phyloP scores from a whole-genome alignment of 352 stramenopile species.

The Globisporangium yorkense region DNA sequence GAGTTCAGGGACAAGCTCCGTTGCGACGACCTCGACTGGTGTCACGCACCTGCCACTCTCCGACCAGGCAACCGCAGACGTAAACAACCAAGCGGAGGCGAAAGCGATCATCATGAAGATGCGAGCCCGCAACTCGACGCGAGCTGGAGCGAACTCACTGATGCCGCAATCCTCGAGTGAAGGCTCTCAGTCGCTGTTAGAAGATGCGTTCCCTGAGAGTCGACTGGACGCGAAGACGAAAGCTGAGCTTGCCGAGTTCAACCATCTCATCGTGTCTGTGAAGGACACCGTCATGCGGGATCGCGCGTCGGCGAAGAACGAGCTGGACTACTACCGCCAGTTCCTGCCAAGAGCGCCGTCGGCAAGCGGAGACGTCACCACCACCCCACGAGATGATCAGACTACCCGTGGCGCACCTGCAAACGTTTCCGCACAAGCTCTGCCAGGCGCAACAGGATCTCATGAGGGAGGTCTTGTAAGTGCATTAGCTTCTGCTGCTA shows the following conservation, averaged over 20 bases:
- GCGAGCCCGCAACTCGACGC: constrained; percentile 16
- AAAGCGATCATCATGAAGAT: constrained; percentile 33
- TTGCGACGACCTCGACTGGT: too few relatives aligned
- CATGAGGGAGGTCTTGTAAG: neutral
- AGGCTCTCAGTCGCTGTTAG: neutral
- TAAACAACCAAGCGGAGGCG: constrained; percentile 26
- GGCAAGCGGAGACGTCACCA: neutral
- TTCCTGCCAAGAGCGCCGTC: constrained; percentile 24
- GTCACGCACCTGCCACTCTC: neutral
- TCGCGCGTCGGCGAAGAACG: constrained; percentile 32
- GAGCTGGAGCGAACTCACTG: constrained; percentile 1
- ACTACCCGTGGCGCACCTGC: too few relatives aligned
- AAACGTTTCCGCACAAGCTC: neutral
- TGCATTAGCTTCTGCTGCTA: neutral
- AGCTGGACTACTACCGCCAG: constrained; percentile 53
- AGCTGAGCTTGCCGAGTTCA: constrained; percentile 49
- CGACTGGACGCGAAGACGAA: constrained; percentile 23
- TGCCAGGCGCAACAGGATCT: neutral
- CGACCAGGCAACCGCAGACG: neutral
- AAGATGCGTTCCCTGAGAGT: constrained; percentile 27
- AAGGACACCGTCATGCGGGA: constrained; percentile 30
- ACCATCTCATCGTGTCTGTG: constrained; percentile 37
- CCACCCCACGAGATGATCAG: neutral
- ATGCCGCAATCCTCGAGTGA: neutral
- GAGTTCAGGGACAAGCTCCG: neutral